Percentiles rank a stretch among this genome's conserved stretches.
phyloP scores from a whole-genome alignment of 768 basidiomycete genomes.

The Russula vinacea region DNA sequence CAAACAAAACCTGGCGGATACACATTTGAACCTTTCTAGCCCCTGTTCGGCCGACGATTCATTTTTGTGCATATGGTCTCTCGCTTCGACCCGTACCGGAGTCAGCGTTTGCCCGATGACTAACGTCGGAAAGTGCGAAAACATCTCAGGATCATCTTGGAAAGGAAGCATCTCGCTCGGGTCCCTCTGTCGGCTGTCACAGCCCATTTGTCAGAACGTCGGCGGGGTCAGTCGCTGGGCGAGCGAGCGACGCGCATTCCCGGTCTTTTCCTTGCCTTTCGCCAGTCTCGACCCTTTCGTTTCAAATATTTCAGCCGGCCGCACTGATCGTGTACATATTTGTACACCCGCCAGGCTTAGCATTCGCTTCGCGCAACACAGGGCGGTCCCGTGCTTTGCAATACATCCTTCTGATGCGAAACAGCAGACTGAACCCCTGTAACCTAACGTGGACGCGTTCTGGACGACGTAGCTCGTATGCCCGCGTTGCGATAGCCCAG shows the following conservation, averaged over 20 bases:
- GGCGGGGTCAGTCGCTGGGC: slow-evolving; percentile 12
- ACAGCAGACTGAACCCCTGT: slow-evolving; percentile 1
- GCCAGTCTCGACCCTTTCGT: slow-evolving; percentile 16
- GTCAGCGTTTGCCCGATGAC: slow-evolving; percentile 14
- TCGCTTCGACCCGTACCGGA: slow-evolving; percentile 4
- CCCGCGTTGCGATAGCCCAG: slow-evolving; percentile 7
- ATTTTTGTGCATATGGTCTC: neutral
- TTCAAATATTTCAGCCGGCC: slow-evolving; percentile 18
- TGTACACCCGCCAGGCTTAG: neutral
- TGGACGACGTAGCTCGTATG: neutral
- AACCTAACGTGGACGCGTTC: neutral
- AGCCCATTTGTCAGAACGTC: slow-evolving; percentile 6
- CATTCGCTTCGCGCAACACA: neutral
- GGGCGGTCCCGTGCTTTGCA: neutral
- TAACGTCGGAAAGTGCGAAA: slow-evolving; percentile 3
- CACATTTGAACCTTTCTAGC: slow-evolving; percentile 3
- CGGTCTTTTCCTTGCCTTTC: neutral
- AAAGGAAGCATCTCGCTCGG: slow-evolving; percentile 12
- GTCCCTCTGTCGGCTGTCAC: neutral
- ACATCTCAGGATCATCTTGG: slow-evolving; percentile 1
- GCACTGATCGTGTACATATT: slow-evolving; percentile 3
- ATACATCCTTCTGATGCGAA: neutral
- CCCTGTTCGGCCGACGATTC: slow-evolving; percentile 23
- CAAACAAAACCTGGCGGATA: neutral
- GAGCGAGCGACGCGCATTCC: neutral